A percentile compares a stretch with the other conserved stretches of the same genome.
Conservation (phyloP, 176 grass and related monocot species). For the Carex littledalei region DNA sequence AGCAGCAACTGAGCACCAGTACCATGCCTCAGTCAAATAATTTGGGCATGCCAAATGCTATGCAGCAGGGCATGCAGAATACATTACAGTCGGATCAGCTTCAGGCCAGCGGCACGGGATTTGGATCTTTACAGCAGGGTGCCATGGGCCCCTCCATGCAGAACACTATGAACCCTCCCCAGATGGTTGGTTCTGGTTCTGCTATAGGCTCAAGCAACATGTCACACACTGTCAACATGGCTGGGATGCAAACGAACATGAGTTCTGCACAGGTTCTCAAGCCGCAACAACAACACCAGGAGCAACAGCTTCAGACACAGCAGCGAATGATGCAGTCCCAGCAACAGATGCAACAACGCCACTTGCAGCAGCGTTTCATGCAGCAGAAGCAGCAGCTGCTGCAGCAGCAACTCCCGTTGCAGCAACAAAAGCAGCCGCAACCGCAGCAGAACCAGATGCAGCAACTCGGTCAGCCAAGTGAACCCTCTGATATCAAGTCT, state of each 20-base stretch:
- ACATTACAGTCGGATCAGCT: conserved; percentile 45
- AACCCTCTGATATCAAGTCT: conserved; percentile 60
- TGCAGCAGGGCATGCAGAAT: conserved; percentile 66
- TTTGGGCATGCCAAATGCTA: conserved; percentile 43
- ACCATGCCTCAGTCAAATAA: conserved; percentile 45
- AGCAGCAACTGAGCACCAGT: conserved; percentile 47
- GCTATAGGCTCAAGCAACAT: not conserved
- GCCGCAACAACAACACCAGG: conserved; percentile 73
- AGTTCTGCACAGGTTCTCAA: conserved; percentile 60
- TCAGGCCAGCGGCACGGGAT: conserved; percentile 41
- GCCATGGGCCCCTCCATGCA: conserved; percentile 23
- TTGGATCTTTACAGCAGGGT: conserved; percentile 69
- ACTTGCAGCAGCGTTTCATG: conserved; percentile 52
- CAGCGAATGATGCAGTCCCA: conserved; percentile 33
- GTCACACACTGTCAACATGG: conserved; percentile 35
- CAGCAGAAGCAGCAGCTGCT: conserved; percentile 49
- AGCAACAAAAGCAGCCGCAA: conserved; percentile 46
- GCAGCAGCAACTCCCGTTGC: conserved; percentile 36
- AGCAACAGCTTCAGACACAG: conserved; percentile 49
- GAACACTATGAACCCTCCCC: conserved; percentile 28
- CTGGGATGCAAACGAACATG: conserved; percentile 48
- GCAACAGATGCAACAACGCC: conserved; percentile 27
- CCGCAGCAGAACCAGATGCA: conserved; percentile 48
- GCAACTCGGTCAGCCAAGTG: conserved; percentile 54
- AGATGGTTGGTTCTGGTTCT: conserved; percentile 49